These are phyloP conservation scores for Dactylorhiza incarnata DNA, from an alignment of 106 monocot species.

Conservation along the genomic window DNA sequence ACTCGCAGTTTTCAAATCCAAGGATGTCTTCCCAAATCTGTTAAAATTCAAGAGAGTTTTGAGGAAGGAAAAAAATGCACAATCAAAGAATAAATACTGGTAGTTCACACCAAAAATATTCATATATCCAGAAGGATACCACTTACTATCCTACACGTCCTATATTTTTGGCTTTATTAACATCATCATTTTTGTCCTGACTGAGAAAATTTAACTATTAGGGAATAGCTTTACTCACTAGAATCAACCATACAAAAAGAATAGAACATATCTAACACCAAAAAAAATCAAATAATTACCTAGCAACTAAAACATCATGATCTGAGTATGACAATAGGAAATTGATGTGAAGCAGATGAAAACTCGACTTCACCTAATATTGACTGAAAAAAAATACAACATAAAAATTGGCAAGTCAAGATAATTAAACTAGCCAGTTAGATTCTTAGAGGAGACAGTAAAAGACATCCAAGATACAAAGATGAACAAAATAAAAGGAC, in stretches of 20 bases:
- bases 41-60: background rate
- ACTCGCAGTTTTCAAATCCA: slow-evolving; percentile 74
- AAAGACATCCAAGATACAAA: background rate
- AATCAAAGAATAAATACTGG: background rate
- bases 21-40: slow-evolving; percentile 81
- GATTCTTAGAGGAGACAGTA: background rate
- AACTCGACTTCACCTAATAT: background rate
- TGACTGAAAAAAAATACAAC: background rate
- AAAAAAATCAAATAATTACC: background rate
- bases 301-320: background rate
- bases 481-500: background rate
- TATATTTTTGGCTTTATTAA: background rate
- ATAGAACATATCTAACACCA: background rate
- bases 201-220: too few relatives aligned
- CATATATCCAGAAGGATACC: background rate
- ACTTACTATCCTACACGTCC: background rate
- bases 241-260: background rate
- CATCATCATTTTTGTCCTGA: background rate
- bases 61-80: background rate
- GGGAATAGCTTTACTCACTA: background rate
- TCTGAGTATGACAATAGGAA: background rate
- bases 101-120: background rate
- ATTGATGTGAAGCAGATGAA: background rate
- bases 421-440: background rate
- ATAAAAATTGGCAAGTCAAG: background rate